phyloP scores from a whole-genome alignment of 306 rosid genomes.

The Vigna unguiculata region DNA sequence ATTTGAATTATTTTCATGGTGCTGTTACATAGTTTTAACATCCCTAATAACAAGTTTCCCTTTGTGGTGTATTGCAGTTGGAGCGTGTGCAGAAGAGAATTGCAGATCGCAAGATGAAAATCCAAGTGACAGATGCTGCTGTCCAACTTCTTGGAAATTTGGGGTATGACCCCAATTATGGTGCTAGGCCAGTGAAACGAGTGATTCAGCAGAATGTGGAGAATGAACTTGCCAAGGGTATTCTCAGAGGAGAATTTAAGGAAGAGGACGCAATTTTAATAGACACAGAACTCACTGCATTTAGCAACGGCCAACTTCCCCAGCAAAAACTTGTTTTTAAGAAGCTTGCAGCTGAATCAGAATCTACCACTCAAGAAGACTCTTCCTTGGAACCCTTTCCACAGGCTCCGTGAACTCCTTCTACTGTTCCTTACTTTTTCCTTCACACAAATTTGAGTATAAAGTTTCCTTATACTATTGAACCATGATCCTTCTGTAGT shows the following conservation, averaged over 20 bases:
- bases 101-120: constrained; percentile 82
- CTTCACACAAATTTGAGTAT: constrained; percentile 11
- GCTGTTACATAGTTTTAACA: background rate
- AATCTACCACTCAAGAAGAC: constrained; percentile 45
- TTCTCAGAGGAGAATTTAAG: constrained; percentile 87
- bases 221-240: constrained; percentile 94
- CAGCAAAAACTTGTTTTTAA: constrained; percentile 77
- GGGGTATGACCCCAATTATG: constrained; percentile 94
- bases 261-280: constrained; percentile 74
- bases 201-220: constrained; percentile 95
- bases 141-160: constrained; percentile 82
- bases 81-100: constrained; percentile 87
- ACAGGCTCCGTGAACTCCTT: constrained; percentile 48
- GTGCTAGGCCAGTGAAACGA: constrained; percentile 96
- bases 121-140: constrained; percentile 79
- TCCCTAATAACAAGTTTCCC: background rate
- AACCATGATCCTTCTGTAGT: constrained; percentile 12
- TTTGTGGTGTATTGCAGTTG: constrained; percentile 44
- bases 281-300: constrained; percentile 82
- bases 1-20: background rate
- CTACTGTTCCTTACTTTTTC: background rate
- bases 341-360: constrained; percentile 56
- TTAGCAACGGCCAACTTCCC: constrained; percentile 80
- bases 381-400: constrained; percentile 53
- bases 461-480: background rate